Base-by-base conservation (phyloP, 2,329 filamentous ascomycete genomes). In the Penicillium nordicum region DNA sequence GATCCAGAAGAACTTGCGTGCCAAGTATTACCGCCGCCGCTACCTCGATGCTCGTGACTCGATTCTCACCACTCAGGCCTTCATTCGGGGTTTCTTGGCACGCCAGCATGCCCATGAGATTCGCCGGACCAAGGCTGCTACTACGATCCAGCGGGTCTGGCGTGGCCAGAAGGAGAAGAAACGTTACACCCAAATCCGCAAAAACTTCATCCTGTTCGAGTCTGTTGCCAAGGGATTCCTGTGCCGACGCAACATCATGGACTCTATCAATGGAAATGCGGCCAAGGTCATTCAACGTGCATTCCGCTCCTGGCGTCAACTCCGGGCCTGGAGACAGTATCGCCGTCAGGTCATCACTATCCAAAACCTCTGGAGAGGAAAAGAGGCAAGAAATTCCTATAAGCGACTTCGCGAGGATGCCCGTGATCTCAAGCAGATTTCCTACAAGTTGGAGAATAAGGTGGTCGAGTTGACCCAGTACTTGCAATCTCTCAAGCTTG, bases 361-460 rank as follows among this genome's bases (percentile, higher is more conserved):
- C 43, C 94, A 99, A 77, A 96, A 87, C 74, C 76, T 97, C 71
- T 97, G 91, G 91, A 88, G 94, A 73, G 93, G 92, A 72, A 92
- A 85, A 75, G 72, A 76, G 61, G 93, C 94, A 53, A 86, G 94
- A 63, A 85, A 82, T 64, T 87, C 85, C 47, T 99, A 99, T 82
- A 97, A 96, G 84, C 86, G 81, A 66, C 79, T 96, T 59, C 90
- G 94, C 65, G 92, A 97, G 76, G 94, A 99, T 77, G 94, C 94
- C 63, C 89, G 94, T 71, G 95, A 99, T 79, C 84, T 99, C 74
- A 97, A 97, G 82, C 93, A 97, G 76, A 99, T 99, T 66, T 97
- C 94, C 2, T 99, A 99, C 82, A 97, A 96, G 81, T 81, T 99
- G 67, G 94, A 99, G 76, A 97, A 99, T 83, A 99, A 99, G 85